These are phyloP conservation scores for Tolypocladium endophyticum DNA, from an alignment of 2,329 filamentous ascomycete species.

Conservation along the genomic window DNA sequence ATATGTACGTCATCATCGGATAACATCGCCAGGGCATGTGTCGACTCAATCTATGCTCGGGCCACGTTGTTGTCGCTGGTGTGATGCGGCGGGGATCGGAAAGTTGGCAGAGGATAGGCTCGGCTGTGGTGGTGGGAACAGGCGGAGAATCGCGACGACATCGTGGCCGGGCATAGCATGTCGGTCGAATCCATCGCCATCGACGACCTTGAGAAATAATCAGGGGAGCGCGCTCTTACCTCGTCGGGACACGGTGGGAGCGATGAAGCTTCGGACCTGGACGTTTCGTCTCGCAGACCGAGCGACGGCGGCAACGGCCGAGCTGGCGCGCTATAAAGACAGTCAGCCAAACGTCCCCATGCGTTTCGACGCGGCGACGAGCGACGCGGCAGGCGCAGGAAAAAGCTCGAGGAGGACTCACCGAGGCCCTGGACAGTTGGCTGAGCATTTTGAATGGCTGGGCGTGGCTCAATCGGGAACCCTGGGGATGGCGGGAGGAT, in stretches of 20 bases:
- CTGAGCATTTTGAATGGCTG: slow-evolving; percentile 42
- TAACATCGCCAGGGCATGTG: not conserved
- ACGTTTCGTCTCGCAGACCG: slow-evolving; percentile 29
- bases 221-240: slow-evolving; percentile 33
- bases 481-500: slow-evolving; percentile 18
- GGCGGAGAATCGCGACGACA: slow-evolving; percentile 3
- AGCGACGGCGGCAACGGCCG: slow-evolving; percentile 37
- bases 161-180: not conserved
- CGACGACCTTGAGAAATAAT: not conserved
- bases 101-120: not conserved
- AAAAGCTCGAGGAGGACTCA: slow-evolving; percentile 25
- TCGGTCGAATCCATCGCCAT: not conserved
- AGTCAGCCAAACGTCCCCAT: not conserved
- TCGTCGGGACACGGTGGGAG: slow-evolving; percentile 50
- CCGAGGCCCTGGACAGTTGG: slow-evolving; percentile 44
- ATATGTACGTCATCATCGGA: not conserved
- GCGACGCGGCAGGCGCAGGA: not conserved
- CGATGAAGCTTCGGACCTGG: slow-evolving; percentile 47
- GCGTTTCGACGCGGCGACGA: not conserved
- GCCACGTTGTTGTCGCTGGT: not conserved
- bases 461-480: slow-evolving; percentile 37
- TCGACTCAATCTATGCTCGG: not conserved
- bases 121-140: not conserved
- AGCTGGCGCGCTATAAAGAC: slow-evolving; percentile 36
- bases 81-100: not conserved